A percentile compares a stretch with the other conserved stretches of the same genome.
Conservation (phyloP, 2,329 filamentous ascomycete genomes). For the Karstenula rhodostoma region DNA sequence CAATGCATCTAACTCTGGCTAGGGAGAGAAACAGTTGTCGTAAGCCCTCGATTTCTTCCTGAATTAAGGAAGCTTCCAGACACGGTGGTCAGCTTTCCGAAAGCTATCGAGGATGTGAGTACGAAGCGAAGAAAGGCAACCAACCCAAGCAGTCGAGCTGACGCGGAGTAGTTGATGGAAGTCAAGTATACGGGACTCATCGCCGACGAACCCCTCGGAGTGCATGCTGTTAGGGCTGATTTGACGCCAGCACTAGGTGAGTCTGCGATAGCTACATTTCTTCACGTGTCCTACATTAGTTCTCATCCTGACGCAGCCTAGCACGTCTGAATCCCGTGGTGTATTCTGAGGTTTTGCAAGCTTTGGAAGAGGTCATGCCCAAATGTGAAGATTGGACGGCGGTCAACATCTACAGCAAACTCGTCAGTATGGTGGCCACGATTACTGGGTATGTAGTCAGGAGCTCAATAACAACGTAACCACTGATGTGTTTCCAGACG, state of each 20-base stretch:
- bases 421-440: constrained; percentile 45
- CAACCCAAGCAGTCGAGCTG: constrained; percentile 11
- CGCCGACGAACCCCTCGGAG: constrained; percentile 24
- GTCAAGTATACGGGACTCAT: constrained; percentile 41
- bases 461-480: background rate
- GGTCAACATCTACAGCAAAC: constrained; percentile 34
- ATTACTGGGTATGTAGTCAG: constrained; percentile 35
- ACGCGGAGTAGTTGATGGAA: constrained; percentile 35
- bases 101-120: constrained; percentile 34
- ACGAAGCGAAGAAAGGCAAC: background rate
- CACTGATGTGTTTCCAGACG: background rate
- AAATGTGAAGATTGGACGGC: constrained; percentile 44
- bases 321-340: constrained; percentile 41
- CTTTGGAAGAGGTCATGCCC: constrained; percentile 36
- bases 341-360: constrained; percentile 39
- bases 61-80: constrained; percentile 46
- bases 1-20: constrained; percentile 14
- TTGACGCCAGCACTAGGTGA: constrained; percentile 48
- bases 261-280: background rate
- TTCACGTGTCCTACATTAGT: background rate
- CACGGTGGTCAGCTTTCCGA: constrained; percentile 42
- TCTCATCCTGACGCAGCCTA: constrained; percentile 24
- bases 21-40: constrained; percentile 37
- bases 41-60: constrained; percentile 38
- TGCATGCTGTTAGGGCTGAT: constrained; percentile 41